Evolutionary conservation across 2,329 filamentous ascomycete species (phyloP).

Genomic region (Trichophyton schoenleinii): DNA sequence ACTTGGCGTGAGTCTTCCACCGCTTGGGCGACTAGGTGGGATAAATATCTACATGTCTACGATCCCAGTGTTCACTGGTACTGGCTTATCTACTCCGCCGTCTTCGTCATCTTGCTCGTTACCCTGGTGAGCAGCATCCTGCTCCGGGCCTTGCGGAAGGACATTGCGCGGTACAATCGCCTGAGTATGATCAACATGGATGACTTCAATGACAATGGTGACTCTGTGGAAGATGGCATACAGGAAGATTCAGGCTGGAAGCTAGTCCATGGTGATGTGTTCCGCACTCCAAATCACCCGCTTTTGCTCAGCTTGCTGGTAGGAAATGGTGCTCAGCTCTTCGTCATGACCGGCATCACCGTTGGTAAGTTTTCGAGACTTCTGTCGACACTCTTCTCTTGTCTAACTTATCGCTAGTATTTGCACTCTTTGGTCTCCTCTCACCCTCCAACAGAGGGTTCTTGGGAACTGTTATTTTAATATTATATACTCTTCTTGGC

Average conservation of each 20-base stretch:
- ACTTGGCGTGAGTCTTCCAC: constrained; percentile 75
- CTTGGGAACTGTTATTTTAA: constrained; percentile 79
- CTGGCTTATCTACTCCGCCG: constrained; percentile 87
- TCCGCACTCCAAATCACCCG: constrained; percentile 72
- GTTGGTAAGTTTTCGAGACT: constrained; percentile 42
- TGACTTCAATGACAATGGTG: constrained; percentile 68
- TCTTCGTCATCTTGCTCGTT: constrained; percentile 85
- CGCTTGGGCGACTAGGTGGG: constrained; percentile 93
- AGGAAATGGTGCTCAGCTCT: constrained; percentile 88
- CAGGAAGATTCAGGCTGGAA: constrained; percentile 99
- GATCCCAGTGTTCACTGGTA: constrained; percentile 99
- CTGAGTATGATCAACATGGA: constrained; percentile 84
- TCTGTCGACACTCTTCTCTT: background rate
- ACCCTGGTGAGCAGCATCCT: constrained; percentile 89
- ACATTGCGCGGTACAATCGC: constrained; percentile 92
- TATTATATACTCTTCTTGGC: constrained; percentile 86
- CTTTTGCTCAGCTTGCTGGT: constrained; percentile 76
- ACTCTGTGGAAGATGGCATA: constrained; percentile 70
- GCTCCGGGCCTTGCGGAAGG: constrained; percentile 75
- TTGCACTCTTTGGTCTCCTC: constrained; percentile 85
- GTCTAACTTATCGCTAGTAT: constrained; percentile 36
- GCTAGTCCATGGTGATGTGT: constrained; percentile 92
- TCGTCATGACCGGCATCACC: constrained; percentile 93
- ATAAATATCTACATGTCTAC: constrained; percentile 95
- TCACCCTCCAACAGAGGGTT: constrained; percentile 93